Evolutionary conservation across 495 filamentous ascomycete genomes (phyloP).

Genomic region (Evernia prunastri): DNA sequence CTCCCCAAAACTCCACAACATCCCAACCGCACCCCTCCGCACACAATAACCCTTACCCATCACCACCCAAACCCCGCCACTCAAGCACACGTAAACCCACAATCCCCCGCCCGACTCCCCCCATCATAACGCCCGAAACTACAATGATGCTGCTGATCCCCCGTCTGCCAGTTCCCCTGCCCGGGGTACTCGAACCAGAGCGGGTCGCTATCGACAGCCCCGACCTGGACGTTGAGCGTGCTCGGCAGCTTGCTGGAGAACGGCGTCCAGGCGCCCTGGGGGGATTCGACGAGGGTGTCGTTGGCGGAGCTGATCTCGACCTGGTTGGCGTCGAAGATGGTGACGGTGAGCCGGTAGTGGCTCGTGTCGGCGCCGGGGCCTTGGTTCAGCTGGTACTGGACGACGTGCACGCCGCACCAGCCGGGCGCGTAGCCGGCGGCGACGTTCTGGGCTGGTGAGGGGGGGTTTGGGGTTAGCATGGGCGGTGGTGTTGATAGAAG

Average conservation of each 20-base stretch:
- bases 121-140: conserved; percentile 1
- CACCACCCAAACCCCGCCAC: too few relatives aligned
- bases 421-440: conserved; percentile 7
- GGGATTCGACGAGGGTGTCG: neutral
- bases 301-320: neutral
- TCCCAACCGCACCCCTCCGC: neutral
- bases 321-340: neutral
- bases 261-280: neutral
- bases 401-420: conserved; percentile 19
- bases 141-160: conserved; percentile 15
- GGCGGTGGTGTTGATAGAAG: neutral
- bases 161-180: conserved; percentile 12
- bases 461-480: neutral
- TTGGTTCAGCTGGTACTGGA: conserved; percentile 16
- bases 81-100: neutral
- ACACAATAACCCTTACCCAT: too few relatives aligned
- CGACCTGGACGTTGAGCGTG: conserved; percentile 2
- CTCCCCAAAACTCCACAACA: neutral
- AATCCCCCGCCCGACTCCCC: neutral
- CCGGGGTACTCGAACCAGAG: conserved; percentile 10
- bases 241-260: conserved; percentile 7
- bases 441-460: neutral
- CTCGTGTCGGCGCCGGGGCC: neutral
- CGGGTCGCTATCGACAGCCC: conserved; percentile 12
- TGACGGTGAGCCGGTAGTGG: conserved; percentile 10